Base-by-base conservation (phyloP, 257 asterid genomes). In the Buddleja alternifolia region DNA sequence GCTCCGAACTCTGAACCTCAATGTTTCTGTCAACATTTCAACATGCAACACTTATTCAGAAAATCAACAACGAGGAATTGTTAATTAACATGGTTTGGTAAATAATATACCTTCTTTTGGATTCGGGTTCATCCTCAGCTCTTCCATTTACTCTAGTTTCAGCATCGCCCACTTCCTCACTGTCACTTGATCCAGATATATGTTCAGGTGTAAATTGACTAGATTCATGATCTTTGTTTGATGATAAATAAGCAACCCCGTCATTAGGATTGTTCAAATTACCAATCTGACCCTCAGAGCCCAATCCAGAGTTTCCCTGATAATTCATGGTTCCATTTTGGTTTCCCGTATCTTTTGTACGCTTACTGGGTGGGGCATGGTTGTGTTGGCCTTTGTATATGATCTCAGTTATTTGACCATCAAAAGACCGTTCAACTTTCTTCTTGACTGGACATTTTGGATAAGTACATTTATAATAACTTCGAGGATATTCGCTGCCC, bases 401-500 rank as follows among this genome's bases (percentile, higher is more conserved):
- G 40, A 93, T 93, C 32, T 88, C 94, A 10, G 95, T 90, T 21
- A 93, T 82, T 57, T 77, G 90, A 0, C 98, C 98, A 12, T 88
- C 93, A 2, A 81, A 15, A 4, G 92, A 70, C 45, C 75, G 82
- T 62, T 93, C 98, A 1, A 93, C 92, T 51, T 88, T 85, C 66
- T 93, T 93, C 89, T 78, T 93, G 2, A 83, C 82, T 25, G 90
- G 82, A 66, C 98, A 93, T 78, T 70, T 85, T 42, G 86, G 89
- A 67, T 46, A 70, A 1, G 98, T 88, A 32, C 98, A 93, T 69
- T 93, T 93, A 77, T 90, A 93, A 50, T 90, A 90, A 44, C 98
- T 93, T 67, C 98, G 42, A 0, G 98, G 97, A 74, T 92, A 90
- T 66, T 93, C 95, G 36, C 98, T 93, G 46, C 97, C 96, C 60